Evolutionary conservation across 768 basidiomycete species (phyloP).

Genomic region (Gloeopeniophorella convolvens): DNA sequence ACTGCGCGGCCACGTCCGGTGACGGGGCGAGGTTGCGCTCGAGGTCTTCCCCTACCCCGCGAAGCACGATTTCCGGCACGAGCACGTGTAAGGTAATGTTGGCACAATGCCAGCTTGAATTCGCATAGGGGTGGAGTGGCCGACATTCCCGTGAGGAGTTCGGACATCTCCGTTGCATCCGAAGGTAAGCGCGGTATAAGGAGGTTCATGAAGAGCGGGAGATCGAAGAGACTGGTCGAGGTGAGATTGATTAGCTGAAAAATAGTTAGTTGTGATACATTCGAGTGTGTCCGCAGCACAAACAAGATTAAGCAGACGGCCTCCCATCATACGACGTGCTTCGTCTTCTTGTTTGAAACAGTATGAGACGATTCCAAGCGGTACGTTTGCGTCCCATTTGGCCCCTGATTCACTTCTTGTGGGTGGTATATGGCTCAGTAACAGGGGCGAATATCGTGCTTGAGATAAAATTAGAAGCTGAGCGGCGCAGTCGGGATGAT

Average conservation of each 20-base stretch:
- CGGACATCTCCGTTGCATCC: constrained; percentile 18
- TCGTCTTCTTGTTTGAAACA: constrained; percentile 26
- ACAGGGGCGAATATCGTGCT: constrained; percentile 45
- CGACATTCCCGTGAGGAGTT: constrained; percentile 25
- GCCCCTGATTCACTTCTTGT: constrained; percentile 40
- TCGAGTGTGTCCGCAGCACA: constrained; percentile 12
- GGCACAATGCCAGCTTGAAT: constrained; percentile 29
- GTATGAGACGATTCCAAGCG: constrained; percentile 39
- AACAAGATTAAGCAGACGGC: constrained; percentile 28
- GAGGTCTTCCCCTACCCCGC: constrained; percentile 20
- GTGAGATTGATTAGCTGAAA: constrained; percentile 31
- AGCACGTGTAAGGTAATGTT: constrained; percentile 20
- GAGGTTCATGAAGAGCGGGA: constrained; percentile 28
- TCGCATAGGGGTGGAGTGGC: constrained; percentile 21
- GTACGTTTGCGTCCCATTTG: constrained; percentile 50
- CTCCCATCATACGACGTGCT: constrained; percentile 22
- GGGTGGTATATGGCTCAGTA: constrained; percentile 54
- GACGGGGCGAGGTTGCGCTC: constrained; percentile 25
- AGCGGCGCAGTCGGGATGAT: background rate
- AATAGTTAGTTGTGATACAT: background rate
- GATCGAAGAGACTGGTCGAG: constrained; percentile 28
- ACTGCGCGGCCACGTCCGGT: constrained; percentile 13
- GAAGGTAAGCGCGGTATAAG: constrained; percentile 25
- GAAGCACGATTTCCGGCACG: background rate
- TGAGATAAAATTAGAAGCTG: constrained; percentile 5